A percentile compares a stretch with the other conserved stretches of the same genome.
Evolutionary conservation across 2,329 filamentous ascomycete species (phyloP).

Genomic region (Coniochaeta prunicola): DNA sequence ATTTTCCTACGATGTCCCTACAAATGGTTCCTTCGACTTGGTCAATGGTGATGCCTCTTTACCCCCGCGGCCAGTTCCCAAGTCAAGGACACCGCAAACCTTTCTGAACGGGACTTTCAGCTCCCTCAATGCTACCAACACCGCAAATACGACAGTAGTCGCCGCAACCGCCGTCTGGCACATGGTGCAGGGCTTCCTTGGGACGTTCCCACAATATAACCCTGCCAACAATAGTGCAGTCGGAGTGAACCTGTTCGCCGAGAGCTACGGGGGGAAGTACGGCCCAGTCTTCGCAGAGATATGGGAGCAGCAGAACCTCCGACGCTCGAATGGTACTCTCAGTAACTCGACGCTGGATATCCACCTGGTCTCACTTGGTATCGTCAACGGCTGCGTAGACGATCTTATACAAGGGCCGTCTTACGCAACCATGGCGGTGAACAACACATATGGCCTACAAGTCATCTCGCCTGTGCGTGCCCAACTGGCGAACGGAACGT

Average conservation of each 20-base stretch:
- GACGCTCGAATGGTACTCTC: conserved; percentile 35
- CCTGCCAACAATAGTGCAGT: conserved; percentile 39
- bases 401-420: conserved; percentile 51
- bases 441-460: conserved; percentile 60
- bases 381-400: conserved; percentile 67
- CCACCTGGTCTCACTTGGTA: conserved; percentile 55
- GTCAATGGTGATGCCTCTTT: conserved; percentile 30
- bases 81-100: conserved; percentile 15
- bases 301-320: conserved; percentile 55
- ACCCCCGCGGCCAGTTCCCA: conserved; percentile 17
- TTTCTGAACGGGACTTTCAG: conserved; percentile 60
- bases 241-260: conserved; percentile 59
- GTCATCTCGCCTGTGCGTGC: conserved; percentile 46
- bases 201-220: conserved; percentile 50
- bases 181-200: conserved; percentile 54
- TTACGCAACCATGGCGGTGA: conserved; percentile 49
- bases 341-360: conserved; percentile 44
- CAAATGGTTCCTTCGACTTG: conserved; percentile 52
- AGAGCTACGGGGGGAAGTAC: conserved; percentile 66
- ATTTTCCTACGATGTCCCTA: conserved; percentile 58
- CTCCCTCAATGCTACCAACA: conserved; percentile 38
- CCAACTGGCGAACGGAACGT: conserved; percentile 35
- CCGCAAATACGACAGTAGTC: conserved; percentile 47
- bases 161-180: conserved; percentile 59
- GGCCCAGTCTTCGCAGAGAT: conserved; percentile 55